phyloP scores from a whole-genome alignment of 108 stramenopile species.

The Stephanodiscus minutulus region DNA sequence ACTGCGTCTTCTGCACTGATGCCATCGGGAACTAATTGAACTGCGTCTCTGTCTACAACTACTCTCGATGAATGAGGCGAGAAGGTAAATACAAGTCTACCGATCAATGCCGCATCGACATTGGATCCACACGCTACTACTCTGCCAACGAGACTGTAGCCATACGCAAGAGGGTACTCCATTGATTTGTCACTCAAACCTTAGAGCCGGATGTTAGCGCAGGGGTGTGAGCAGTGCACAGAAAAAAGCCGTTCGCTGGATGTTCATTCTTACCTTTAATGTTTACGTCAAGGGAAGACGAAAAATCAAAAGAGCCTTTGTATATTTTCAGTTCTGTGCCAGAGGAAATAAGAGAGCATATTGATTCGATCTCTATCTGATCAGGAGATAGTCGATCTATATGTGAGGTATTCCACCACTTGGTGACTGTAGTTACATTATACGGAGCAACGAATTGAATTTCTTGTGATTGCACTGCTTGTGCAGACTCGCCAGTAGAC shows the following conservation, averaged over 20 bases:
- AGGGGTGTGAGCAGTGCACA: neutral
- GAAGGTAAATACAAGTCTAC: slow-evolving; percentile 83
- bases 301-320: slow-evolving; percentile 82
- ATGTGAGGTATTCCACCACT: slow-evolving; percentile 27
- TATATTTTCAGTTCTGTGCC: slow-evolving; percentile 94
- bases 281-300: slow-evolving; percentile 74
- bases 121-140: slow-evolving; percentile 71
- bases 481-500: neutral
- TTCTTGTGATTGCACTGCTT: slow-evolving; percentile 36
- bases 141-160: slow-evolving; percentile 85
- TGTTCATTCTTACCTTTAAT: slow-evolving; percentile 33
- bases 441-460: slow-evolving; percentile 70
- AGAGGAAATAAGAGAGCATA: slow-evolving; percentile 87
- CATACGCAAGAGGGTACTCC: slow-evolving; percentile 89
- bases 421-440: slow-evolving; percentile 56
- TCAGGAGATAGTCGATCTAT: slow-evolving; percentile 42
- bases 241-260: neutral
- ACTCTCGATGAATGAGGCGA: slow-evolving; percentile 85
- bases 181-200: slow-evolving; percentile 84
- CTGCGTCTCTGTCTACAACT: slow-evolving; percentile 60
- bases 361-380: slow-evolving; percentile 70
- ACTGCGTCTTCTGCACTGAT: slow-evolving; percentile 88
- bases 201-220: slow-evolving; percentile 22
- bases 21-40: slow-evolving; percentile 85
- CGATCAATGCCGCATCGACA: slow-evolving; percentile 62